Conservation (phyloP, 1,284 basidiomycete genomes). For the Crucibulum cyathiforme region DNA sequence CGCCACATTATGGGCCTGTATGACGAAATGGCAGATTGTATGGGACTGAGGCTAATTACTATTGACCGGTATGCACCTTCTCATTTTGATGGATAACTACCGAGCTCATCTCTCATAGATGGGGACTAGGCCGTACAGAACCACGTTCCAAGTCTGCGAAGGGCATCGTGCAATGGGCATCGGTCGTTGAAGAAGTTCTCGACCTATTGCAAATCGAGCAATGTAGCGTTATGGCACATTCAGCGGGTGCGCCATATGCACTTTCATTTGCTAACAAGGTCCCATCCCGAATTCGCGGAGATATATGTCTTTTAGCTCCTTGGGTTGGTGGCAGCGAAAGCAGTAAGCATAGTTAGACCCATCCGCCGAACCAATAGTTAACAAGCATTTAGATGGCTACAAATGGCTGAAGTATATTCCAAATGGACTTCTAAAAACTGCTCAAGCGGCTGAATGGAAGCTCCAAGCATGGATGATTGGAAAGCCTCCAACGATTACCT, state of each 20-base stretch:
- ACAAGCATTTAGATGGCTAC: slow-evolving; percentile 67
- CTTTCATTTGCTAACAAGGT: slow-evolving; percentile 83
- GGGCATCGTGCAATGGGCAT: slow-evolving; percentile 91
- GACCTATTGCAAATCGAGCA: slow-evolving; percentile 79
- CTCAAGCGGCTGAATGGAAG: slow-evolving; percentile 97
- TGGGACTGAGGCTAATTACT: slow-evolving; percentile 89
- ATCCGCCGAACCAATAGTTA: slow-evolving; percentile 1
- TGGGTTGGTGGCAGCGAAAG: slow-evolving; percentile 93
- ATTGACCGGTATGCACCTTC: slow-evolving; percentile 77
- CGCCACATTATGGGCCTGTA: slow-evolving; percentile 94
- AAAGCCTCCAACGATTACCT: slow-evolving; percentile 85
- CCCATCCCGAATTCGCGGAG: slow-evolving; percentile 80
- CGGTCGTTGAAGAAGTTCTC: slow-evolving; percentile 88
- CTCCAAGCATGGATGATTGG: slow-evolving; percentile 96
- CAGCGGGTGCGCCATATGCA: slow-evolving; percentile 96
- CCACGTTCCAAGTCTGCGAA: slow-evolving; percentile 71
- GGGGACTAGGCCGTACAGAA: slow-evolving; percentile 92
- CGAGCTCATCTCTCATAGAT: slow-evolving; percentile 51
- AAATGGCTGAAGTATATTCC: slow-evolving; percentile 98
- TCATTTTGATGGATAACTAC: slow-evolving; percentile 1
- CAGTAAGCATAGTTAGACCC: slow-evolving; percentile 55
- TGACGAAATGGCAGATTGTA: slow-evolving; percentile 91
- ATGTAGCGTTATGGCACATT: slow-evolving; percentile 93
- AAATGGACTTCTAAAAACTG: slow-evolving; percentile 90
- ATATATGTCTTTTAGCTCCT: slow-evolving; percentile 91